These are phyloP conservation scores for Solanum virginianum DNA, from an alignment of 257 asterid species.

Conservation along the genomic window DNA sequence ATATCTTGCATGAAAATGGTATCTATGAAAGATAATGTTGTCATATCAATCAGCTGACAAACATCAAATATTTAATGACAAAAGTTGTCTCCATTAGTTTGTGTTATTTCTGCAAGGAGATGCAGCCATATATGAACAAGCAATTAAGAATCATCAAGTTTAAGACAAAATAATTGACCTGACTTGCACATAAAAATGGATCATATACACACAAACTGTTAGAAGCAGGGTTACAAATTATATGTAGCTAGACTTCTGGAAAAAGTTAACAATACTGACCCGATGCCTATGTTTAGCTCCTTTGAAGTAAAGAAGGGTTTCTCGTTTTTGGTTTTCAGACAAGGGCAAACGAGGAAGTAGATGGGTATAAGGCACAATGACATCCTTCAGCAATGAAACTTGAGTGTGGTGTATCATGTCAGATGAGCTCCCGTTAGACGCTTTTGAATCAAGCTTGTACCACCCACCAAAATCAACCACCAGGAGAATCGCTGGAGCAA, in stretches of 20 bases:
- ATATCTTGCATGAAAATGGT: background rate
- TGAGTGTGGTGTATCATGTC: conserved; percentile 72
- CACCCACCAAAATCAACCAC: conserved; percentile 99
- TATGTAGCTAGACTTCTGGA: background rate
- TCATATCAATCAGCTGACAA: background rate
- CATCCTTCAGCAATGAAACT: conserved; percentile 87
- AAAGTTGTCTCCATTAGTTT: background rate
- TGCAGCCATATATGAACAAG: background rate
- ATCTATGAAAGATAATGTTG: background rate
- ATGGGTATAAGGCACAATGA: conserved; percentile 82
- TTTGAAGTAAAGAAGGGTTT: conserved; percentile 78
- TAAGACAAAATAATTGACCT: background rate
- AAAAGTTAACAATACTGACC: conserved; percentile 35
- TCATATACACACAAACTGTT: background rate
- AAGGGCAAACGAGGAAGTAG: conserved; percentile 62
- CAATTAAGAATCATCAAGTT: background rate
- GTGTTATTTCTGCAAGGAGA: background rate
- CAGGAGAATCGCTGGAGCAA: conserved; percentile 76
- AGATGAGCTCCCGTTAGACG: conserved; percentile 33
- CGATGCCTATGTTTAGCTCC: conserved; percentile 97
- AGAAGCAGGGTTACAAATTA: background rate
- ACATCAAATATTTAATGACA: background rate
- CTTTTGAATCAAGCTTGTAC: conserved; percentile 62
- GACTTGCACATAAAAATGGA: background rate
- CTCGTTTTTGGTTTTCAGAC: conserved; percentile 43